A percentile compares a stretch with the other conserved stretches of the same genome.
Evolutionary conservation across 108 stramenopile genomes (phyloP).

Genomic region (Aureococcus anophagefferens): DNA sequence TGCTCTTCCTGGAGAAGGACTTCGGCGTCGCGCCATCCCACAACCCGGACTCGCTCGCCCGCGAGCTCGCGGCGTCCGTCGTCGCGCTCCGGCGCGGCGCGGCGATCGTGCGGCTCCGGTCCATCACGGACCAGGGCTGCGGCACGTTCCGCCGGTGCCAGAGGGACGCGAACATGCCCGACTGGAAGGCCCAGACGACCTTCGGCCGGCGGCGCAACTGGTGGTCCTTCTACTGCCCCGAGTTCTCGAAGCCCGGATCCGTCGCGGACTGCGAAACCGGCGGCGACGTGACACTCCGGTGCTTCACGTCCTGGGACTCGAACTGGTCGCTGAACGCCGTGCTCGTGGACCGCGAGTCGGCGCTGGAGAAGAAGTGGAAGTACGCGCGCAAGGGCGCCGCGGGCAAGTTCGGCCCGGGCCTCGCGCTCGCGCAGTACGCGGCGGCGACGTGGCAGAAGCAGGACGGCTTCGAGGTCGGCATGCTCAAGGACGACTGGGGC

Average conservation of each 20-base stretch:
- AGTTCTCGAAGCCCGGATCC: background rate
- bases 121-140: slow-evolving; percentile 7
- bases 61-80: background rate
- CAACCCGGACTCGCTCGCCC: background rate
- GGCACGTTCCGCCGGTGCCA: slow-evolving; percentile 3
- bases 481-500: slow-evolving; percentile 4
- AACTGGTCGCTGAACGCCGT: slow-evolving; percentile 11
- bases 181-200: background rate
- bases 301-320: slow-evolving; percentile 13
- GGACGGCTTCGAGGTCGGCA: slow-evolving; percentile 14
- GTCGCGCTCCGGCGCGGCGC: background rate
- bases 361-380: background rate
- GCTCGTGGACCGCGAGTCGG: background rate
- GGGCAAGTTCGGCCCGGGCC: background rate
- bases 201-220: background rate
- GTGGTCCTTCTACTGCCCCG: background rate
- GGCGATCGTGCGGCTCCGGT: background rate
- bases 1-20: slow-evolving; percentile 16
- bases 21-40: background rate
- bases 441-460: slow-evolving; percentile 3
- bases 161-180: background rate
- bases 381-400: too few species aligned
- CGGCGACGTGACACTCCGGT: background rate
- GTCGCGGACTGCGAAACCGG: slow-evolving; percentile 1
- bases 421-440: background rate